Evolutionary conservation across 805 yeast genomes (phyloP), one percentile per base, ranked within the genome.

Genomic region (Naumovozyma dairenensis): DNA sequence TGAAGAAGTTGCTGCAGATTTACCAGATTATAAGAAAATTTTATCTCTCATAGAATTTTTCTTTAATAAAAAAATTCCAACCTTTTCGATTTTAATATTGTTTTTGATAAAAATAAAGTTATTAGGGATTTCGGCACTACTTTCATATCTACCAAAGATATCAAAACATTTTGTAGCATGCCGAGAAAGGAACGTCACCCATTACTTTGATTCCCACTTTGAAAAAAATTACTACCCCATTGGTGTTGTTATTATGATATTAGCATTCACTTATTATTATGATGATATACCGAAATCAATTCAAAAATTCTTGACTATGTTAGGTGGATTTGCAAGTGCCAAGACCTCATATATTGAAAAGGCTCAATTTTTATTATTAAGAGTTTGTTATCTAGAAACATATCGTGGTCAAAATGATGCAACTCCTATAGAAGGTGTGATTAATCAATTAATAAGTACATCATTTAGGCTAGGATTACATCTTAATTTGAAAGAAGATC

Each of bases 261-360:
- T 57, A 8, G 29, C 38, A 4, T 32, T 46, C 6, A 43, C 39
- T 3, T 34, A 40, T 19, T 55, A 30, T 29, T 36, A 32, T 18
- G 20, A 29, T 13, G 16, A 26, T 9, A 21, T 42, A 1, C 61
- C 61, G 5, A 22, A 28, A 1, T 28, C 48, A 3, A 24, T 57
- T 7, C 32, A 36, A n/a, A 29, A 35, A 14, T 49, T 55, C 18
- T 31, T 46, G 9, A 39, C 45, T 1, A 42, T 38, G 29, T 26
- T 58, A 21, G 36, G 41, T n/a, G 63, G 63, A 2, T 42, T 48
- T 15, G 25, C 45, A 5, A 42, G 55, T 5, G 45, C 47, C 2
- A 58, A 58, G 30, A 40, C 40, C 8, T 48, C 40, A 34, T 57
- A 39, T 27, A 20, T 55, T 5, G 62, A 58, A 31, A 45, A 50